Evolutionary conservation across 345 rosid genomes (phyloP).

Genomic region (Tarenaya hassleriana): DNA sequence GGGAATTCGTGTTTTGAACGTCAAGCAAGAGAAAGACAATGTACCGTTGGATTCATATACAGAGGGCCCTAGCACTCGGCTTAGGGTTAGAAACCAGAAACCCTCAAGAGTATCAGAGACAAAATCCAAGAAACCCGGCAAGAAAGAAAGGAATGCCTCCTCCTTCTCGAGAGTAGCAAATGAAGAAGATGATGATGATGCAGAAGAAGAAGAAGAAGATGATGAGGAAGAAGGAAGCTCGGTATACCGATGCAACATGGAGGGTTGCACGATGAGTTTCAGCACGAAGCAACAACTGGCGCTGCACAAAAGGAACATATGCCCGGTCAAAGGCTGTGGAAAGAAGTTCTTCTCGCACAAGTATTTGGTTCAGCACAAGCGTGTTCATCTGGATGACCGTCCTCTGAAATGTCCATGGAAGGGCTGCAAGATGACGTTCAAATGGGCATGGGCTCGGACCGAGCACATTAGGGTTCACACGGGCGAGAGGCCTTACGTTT

Average conservation of each 20-base stretch:
- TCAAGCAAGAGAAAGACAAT: too few species aligned
- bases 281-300: slow-evolving; percentile 55
- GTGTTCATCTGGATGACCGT: slow-evolving; percentile 84
- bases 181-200: slow-evolving; percentile 44
- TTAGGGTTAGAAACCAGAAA: slow-evolving; percentile 54
- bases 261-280: slow-evolving; percentile 90
- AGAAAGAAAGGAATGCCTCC: slow-evolving; percentile 41
- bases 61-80: slow-evolving; percentile 77
- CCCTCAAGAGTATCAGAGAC: slow-evolving; percentile 36
- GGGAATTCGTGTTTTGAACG: too few species aligned
- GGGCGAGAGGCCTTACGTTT: slow-evolving; percentile 84
- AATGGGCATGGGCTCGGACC: slow-evolving; percentile 99
- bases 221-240: slow-evolving; percentile 43
- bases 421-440: slow-evolving; percentile 94
- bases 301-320: slow-evolving; percentile 71
- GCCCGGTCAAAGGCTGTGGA: slow-evolving; percentile 90
- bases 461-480: slow-evolving; percentile 98
- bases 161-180: slow-evolving; percentile 29
- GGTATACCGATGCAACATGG: slow-evolving; percentile 64
- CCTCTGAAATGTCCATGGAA: slow-evolving; percentile 99
- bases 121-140: slow-evolving; percentile 40
- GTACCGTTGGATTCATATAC: slow-evolving; percentile 24
- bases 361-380: slow-evolving; percentile 85
- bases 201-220: slow-evolving; percentile 38
- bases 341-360: slow-evolving; percentile 95